Base-by-base conservation (phyloP, 129 eudicot species). In the Chrysanthemum seticuspe region DNA sequence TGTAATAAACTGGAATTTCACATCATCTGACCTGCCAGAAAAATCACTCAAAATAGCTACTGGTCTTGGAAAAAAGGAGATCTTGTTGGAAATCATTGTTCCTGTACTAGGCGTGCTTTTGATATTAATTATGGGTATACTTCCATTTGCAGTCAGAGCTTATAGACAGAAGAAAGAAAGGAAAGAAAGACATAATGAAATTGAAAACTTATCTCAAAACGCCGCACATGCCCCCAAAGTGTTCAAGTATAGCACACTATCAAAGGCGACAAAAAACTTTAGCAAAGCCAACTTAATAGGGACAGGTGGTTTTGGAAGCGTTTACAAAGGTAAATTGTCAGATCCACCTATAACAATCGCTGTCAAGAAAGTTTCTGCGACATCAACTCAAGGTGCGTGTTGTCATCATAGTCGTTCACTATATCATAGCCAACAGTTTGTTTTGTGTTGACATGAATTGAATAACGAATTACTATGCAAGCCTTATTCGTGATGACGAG, bases 271-370 rank as follows among this genome's bases (percentile, higher is more conserved):
- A 4, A 45, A 72, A 8, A 76, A 78, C 31, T 89, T 89, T 23
- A 82, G 84, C 76, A 86, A 82, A 74, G 83, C 80, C 8, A 86
- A 84, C 62, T 76, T 89, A 68, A 58, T 89, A 68, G 89, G 96
- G 3, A 84, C 73, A 10, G 96, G 96, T 7, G 96, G 96, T 5
- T 89, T 89, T 76, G 91, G 91, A 60, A 84, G 91, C 76, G 96
- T 89, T 68, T 89, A 79, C 69, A 82, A 74, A 80, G 96, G 91
- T 16, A 73, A 81, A 21, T 52, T 85, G 27, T 49, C 69, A 0
- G 74, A 83, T 62, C 71, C 78, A 51, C 40, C 74, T 19, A 60
- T 71, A 52, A 69, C 79, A 31, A 76, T 89, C 14, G 96, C 96
- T 56, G 96, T 89, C 61, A 89, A 88, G 70, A 81, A 77, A 74